Base-by-base conservation (phyloP, 208 protist genomes). In the Angomonas ambiguus region DNA sequence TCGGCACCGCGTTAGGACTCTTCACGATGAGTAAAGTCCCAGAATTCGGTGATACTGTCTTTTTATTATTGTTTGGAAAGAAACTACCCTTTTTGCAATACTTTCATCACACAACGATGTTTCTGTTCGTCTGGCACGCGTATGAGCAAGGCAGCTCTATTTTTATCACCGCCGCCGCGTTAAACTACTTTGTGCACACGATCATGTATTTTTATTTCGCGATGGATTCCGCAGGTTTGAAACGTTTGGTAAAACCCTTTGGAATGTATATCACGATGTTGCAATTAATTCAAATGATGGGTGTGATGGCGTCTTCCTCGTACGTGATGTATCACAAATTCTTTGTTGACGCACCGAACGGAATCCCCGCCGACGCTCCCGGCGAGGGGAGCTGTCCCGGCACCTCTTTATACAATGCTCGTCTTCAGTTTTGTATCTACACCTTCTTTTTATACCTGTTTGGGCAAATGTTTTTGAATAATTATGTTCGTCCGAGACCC, bases 121-220 rank as follows among this genome's bases (percentile, higher is more conserved):
- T 94, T 34, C 67, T 96, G n/a, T 97, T 91, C 67, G 91, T 82
- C 62, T 97, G 90, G 92, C 76, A 90, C 60, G 87, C 86, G 0
- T 93, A 89, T 62, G 65, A 73, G 62, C 66, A 59, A 10, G 69
- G 77, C 28, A 82, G 82, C 60, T 78, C 71, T 45, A 76, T 76
- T 51, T 76, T 91, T 25, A 64, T 91, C 49, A 93, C 78, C 69
- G 97, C 93, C 53, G 85, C 87, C 16, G 71, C 84, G 4, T 87
- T 97, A 82, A 98, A 98, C 73, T 93, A 95, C 76, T 80, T 74
- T 25, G 93, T 98, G n/a, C 96, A 98, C 79, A 80, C 90, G 6
- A 80, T 97, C 76, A 98, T 98, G 94, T 98, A 98, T 79, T 83
- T 85, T 5, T 98, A 98, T 79, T 98, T 97, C 71, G 78, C 80